Percentiles rank a stretch among this genome's conserved stretches.
phyloP scores from a whole-genome alignment of 2,329 filamentous ascomycete species.

The Mariannaea elegans region DNA sequence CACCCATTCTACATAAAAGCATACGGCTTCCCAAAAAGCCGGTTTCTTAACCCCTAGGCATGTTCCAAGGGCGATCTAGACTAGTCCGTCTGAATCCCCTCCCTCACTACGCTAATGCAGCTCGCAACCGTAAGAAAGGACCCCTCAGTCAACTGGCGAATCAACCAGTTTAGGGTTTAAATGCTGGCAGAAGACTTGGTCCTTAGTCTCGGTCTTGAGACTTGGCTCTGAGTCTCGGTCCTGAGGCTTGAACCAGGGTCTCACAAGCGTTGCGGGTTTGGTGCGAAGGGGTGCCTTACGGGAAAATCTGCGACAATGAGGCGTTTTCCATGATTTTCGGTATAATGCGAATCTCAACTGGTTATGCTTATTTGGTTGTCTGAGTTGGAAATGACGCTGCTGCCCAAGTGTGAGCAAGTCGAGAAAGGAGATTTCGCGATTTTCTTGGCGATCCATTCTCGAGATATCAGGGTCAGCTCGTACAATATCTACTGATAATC shows the following conservation, averaged over 20 bases:
- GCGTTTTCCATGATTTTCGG: neutral
- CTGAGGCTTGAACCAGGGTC: neutral
- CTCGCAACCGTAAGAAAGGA: constrained; percentile 9
- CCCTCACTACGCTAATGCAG: constrained; percentile 4
- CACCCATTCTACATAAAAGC: constrained; percentile 1
- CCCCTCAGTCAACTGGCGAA: neutral
- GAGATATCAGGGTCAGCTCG: no score
- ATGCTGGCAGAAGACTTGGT: neutral
- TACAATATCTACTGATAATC: no score
- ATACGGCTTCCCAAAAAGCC: neutral
- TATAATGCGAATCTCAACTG: neutral
- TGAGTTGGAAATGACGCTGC: no score
- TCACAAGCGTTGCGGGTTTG: neutral
- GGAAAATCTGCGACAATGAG: neutral
- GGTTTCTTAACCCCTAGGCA: neutral
- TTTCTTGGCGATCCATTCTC: no score
- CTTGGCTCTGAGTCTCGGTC: constrained; percentile 18
- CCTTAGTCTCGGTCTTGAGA: neutral
- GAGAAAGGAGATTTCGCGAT: no score
- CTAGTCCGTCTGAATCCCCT: neutral
- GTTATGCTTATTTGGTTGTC: constrained; percentile 9
- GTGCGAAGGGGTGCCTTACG: neutral
- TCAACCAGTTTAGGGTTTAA: constrained; percentile 3
- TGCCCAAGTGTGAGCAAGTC: neutral
- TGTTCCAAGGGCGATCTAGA: neutral